These are phyloP conservation scores for Auricularia auricula-judae DNA, from an alignment of 768 basidiomycete genomes.

Conservation along the genomic window DNA sequence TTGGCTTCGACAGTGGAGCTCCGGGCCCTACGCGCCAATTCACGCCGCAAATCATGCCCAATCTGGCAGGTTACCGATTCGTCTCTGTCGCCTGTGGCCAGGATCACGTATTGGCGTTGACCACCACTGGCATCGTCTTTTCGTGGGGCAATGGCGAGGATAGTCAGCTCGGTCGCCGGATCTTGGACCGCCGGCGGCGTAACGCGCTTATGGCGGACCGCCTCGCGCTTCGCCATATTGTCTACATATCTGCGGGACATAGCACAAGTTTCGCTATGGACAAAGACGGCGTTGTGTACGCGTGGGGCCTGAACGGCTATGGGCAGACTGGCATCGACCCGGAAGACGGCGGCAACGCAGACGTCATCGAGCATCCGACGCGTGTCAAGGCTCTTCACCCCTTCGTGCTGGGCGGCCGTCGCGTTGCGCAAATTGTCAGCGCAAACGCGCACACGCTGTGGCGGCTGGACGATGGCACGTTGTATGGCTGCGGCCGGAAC, in stretches of 20 bases:
- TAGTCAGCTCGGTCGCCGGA: slow-evolving; percentile 82
- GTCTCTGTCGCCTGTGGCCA: slow-evolving; percentile 68
- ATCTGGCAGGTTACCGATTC: slow-evolving; percentile 49
- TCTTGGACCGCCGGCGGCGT: slow-evolving; percentile 78
- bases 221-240: slow-evolving; percentile 63
- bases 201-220: slow-evolving; percentile 85
- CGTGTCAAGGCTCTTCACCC: slow-evolving; percentile 8
- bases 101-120: slow-evolving; percentile 85
- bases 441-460: slow-evolving; percentile 34
- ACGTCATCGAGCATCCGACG: slow-evolving; percentile 43
- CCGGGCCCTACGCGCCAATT: slow-evolving; percentile 58
- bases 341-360: slow-evolving; percentile 20
- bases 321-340: slow-evolving; percentile 53
- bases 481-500: slow-evolving; percentile 28
- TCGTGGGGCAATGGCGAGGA: slow-evolving; percentile 89
- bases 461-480: slow-evolving; percentile 32
- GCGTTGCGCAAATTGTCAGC: slow-evolving; percentile 20
- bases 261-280: slow-evolving; percentile 90
- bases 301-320: slow-evolving; percentile 88
- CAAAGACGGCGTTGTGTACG: slow-evolving; percentile 73
- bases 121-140: slow-evolving; percentile 77
- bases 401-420: slow-evolving; percentile 13
- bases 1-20: slow-evolving; percentile 55
- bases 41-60: slow-evolving; percentile 47
- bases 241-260: slow-evolving; percentile 66